A percentile compares a stretch with the other conserved stretches of the same genome.
Conservation (phyloP, 2,329 filamentous ascomycete genomes). For the Arthrocladium fulminans region DNA sequence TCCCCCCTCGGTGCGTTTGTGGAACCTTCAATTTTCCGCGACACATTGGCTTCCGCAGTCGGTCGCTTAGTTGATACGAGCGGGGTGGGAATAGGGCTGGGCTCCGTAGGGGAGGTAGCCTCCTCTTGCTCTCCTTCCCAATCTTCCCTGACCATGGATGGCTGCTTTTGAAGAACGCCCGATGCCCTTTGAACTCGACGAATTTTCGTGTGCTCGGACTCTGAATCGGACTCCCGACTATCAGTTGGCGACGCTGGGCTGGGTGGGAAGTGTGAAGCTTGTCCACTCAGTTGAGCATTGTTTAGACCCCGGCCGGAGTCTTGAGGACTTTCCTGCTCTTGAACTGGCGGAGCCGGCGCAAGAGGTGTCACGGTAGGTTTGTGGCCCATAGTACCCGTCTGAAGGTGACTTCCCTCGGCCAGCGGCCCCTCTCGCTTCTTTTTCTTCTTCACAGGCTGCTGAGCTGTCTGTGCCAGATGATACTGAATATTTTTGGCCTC, state of each 20-base stretch:
- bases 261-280: conserved; percentile 12
- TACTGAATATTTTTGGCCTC: conserved; percentile 24
- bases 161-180: conserved; percentile 28
- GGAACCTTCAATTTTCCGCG: conserved; percentile 19
- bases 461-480: conserved; percentile 21
- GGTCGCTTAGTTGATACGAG: conserved; percentile 10
- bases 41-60: conserved; percentile 20
- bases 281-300: conserved; percentile 9
- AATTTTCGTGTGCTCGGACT: conserved; percentile 19
- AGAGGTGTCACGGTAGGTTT: conserved; percentile 26
- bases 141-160: conserved; percentile 35
- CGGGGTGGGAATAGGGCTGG: background rate
- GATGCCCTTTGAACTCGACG: conserved; percentile 23
- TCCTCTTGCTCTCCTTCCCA: conserved; percentile 32
- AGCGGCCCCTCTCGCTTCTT: conserved; percentile 22
- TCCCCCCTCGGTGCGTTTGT: conserved; percentile 8
- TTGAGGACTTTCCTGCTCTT: background rate
- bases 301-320: conserved; percentile 9
- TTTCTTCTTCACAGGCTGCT: conserved; percentile 26
- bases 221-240: conserved; percentile 23
- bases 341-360: conserved; percentile 23
- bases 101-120: conserved; percentile 12
- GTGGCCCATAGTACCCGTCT: conserved; percentile 20
- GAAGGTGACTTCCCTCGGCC: conserved; percentile 25
- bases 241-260: conserved; percentile 13